phyloP scores from a whole-genome alignment of 1,284 basidiomycete genomes.

The Cryptococcus sp. region DNA sequence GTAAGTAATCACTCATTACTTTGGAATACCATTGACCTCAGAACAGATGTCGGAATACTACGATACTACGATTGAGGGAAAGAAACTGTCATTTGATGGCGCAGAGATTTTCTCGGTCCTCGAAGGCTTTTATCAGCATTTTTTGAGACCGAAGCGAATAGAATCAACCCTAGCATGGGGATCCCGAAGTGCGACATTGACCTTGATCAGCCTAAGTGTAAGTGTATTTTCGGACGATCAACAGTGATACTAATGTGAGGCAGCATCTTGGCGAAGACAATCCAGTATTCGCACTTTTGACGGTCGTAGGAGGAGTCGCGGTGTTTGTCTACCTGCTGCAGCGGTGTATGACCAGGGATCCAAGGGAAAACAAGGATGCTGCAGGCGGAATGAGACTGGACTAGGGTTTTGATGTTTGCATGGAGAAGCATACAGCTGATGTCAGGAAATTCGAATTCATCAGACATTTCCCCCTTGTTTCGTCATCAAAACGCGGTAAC shows the following conservation, averaged over 20 bases:
- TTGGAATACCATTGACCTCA: neutral
- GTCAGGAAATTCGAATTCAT: no score
- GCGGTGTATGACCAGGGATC: conserved; percentile 27
- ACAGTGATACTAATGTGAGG: neutral
- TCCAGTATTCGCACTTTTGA: conserved; percentile 37
- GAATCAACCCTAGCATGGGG: conserved; percentile 41
- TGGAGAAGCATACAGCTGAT: no score
- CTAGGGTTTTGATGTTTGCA: conserved; percentile 4
- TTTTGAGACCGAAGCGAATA: conserved; percentile 53
- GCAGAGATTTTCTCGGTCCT: conserved; percentile 64
- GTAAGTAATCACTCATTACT: conserved; percentile 50
- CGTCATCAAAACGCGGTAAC: no score
- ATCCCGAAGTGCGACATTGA: conserved; percentile 33
- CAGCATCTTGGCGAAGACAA: conserved; percentile 36
- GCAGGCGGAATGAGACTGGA: conserved; percentile 16
- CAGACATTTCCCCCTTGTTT: no score
- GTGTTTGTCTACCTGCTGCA: conserved; percentile 33
- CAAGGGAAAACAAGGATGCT: conserved; percentile 11
- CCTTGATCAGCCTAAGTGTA: conserved; percentile 24
- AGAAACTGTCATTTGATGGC: conserved; percentile 57
- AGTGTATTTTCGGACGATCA: conserved; percentile 4
- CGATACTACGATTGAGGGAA: conserved; percentile 64
- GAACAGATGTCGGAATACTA: conserved; percentile 28
- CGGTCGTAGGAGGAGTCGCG: conserved; percentile 29
- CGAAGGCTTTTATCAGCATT: conserved; percentile 60